These are phyloP conservation scores for Pseudocercospora vitis DNA, from an alignment of 2,329 filamentous ascomycete genomes.

Conservation along the genomic window DNA sequence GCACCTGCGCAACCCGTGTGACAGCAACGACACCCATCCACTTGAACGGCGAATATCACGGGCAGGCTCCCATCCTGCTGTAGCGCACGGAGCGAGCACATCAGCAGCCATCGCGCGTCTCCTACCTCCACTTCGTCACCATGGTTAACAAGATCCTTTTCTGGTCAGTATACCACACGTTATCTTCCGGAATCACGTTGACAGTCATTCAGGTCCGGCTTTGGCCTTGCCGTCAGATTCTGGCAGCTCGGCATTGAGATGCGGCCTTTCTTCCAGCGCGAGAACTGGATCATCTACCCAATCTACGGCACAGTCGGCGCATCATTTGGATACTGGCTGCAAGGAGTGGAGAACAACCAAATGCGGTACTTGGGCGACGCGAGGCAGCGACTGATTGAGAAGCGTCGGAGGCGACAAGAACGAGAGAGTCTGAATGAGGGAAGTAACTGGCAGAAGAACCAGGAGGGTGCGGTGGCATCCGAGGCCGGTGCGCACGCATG, in stretches of 20 bases:
- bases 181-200: background rate
- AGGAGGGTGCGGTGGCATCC: constrained; percentile 35
- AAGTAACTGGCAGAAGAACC: constrained; percentile 35
- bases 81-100: background rate
- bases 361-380: constrained; percentile 73
- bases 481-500: constrained; percentile 6
- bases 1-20: constrained; percentile 11
- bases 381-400: constrained; percentile 80
- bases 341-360: constrained; percentile 84
- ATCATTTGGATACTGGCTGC: constrained; percentile 95
- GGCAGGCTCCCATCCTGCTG: constrained; percentile 7
- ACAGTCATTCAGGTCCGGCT: constrained; percentile 49
- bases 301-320: constrained; percentile 81
- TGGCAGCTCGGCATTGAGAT: constrained; percentile 99
- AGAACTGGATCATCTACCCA: constrained; percentile 88
- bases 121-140: constrained; percentile 21
- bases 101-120: background rate
- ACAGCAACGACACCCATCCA: background rate
- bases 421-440: constrained; percentile 51
- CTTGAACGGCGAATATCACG: constrained; percentile 1
- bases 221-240: constrained; percentile 76
- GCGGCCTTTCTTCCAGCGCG: constrained; percentile 85
- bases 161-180: constrained; percentile 65
- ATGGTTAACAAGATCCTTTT: constrained; percentile 67
- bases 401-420: constrained; percentile 75